Conservation (phyloP, 345 rosid species). For the Triadica sebifera region DNA sequence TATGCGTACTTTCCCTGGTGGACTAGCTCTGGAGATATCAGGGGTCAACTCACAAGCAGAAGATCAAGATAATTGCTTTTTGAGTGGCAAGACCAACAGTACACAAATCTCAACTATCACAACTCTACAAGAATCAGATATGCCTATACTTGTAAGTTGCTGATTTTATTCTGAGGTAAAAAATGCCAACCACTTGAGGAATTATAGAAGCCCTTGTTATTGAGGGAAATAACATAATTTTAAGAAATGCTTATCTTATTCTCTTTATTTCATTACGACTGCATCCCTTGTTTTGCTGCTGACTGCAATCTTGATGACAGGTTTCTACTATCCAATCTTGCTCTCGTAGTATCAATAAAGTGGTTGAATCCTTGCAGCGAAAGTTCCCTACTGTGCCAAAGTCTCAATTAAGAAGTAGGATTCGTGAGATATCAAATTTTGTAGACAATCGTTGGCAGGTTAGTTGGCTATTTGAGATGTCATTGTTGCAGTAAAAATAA, state of each 20-base stretch:
- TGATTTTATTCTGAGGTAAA: neutral
- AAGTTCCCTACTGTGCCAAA: constrained; percentile 70
- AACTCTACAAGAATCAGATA: constrained; percentile 54
- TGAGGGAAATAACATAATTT: neutral
- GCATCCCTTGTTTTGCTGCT: constrained; percentile 16
- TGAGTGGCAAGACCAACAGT: constrained; percentile 30
- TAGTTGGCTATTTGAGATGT: constrained; percentile 18
- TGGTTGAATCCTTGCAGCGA: constrained; percentile 68
- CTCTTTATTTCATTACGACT: neutral
- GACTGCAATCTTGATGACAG: constrained; percentile 38
- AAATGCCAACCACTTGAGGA: neutral
- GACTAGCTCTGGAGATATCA: constrained; percentile 41
- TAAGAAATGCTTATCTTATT: neutral
- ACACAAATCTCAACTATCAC: constrained; percentile 35
- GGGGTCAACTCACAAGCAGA: constrained; percentile 31
- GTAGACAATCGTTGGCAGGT: constrained; percentile 93
- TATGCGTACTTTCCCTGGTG: constrained; percentile 48
- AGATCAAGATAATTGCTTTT: constrained; percentile 39
- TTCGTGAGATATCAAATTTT: constrained; percentile 80
- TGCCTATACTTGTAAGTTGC: constrained; percentile 53
- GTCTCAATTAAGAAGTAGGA: constrained; percentile 63
- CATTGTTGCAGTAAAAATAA: neutral
- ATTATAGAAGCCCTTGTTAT: neutral
- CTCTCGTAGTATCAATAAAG: constrained; percentile 58
- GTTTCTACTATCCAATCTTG: constrained; percentile 69